phyloP scores from a whole-genome alignment of 2,329 filamentous ascomycete species.

The Sporothrix inflata region DNA sequence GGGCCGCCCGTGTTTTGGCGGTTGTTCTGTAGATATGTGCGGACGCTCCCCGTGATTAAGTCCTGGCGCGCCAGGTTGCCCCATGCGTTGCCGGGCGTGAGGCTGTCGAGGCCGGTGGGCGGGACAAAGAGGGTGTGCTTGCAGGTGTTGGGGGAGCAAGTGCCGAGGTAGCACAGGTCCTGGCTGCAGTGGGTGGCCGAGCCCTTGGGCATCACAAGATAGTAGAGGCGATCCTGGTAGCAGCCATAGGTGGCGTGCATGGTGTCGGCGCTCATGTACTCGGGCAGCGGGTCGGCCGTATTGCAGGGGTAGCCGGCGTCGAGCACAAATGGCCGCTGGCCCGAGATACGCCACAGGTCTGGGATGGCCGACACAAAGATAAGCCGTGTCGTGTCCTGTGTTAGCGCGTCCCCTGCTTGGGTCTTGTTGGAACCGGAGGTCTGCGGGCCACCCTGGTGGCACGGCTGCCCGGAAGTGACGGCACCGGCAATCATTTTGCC shows the following conservation, averaged over 20 bases:
- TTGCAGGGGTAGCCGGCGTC: neutral
- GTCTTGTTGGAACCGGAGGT: too few species aligned
- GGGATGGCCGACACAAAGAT: conserved; percentile 3
- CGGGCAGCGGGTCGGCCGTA: too few species aligned
- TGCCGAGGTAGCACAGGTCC: too few species aligned
- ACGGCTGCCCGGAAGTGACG: too few species aligned
- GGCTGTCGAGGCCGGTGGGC: conserved; percentile 35
- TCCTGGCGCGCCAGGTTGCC: too few species aligned
- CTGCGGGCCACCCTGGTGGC: too few species aligned
- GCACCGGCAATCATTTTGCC: too few species aligned
- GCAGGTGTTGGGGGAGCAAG: too few species aligned
- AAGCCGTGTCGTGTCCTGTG: neutral
- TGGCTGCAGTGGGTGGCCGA: neutral
- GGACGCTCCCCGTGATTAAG: conserved; percentile 39
- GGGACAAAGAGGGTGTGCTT: too few species aligned
- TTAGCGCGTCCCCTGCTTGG: too few species aligned
- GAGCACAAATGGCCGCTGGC: neutral
- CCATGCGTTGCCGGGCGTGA: too few species aligned
- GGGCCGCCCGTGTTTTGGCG: conserved; percentile 38
- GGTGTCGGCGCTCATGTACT: neutral
- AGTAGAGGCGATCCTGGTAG: neutral
- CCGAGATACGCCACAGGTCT: neutral
- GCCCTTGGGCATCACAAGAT: conserved; percentile 1
- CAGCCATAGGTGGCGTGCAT: too few species aligned
- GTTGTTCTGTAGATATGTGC: conserved; percentile 40